Percentiles rank a stretch among this genome's conserved stretches.
Conservation (phyloP, 495 filamentous ascomycete species). For the Ascodesmis nigricans region DNA sequence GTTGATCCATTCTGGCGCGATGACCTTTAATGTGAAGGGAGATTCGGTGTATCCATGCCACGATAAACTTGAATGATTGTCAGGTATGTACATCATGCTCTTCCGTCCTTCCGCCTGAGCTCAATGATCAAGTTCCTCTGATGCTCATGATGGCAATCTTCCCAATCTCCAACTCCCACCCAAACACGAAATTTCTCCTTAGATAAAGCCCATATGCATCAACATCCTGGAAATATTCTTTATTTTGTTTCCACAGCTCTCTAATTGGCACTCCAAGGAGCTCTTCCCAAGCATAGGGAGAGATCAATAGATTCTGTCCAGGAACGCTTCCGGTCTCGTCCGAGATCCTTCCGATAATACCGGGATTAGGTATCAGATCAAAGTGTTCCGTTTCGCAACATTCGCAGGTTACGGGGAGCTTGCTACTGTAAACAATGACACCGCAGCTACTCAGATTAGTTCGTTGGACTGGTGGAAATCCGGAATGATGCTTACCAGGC, state of each 20-base stretch:
- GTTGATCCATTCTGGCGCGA: too few species aligned
- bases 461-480: neutral
- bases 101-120: too few species aligned
- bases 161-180: slow-evolving; percentile 11
- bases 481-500: slow-evolving; percentile 1
- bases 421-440: slow-evolving; percentile 3
- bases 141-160: too few species aligned
- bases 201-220: slow-evolving; percentile 17
- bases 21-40: too few species aligned
- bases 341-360: slow-evolving; percentile 1
- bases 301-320: slow-evolving; percentile 16
- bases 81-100: too few species aligned
- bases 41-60: too few species aligned
- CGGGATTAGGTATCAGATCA: slow-evolving; percentile 1
- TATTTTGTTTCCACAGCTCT: slow-evolving; percentile 8
- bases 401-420: neutral
- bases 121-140: too few species aligned
- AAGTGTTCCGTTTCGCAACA: neutral
- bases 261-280: slow-evolving; percentile 17
- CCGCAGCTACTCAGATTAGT: slow-evolving; percentile 3
- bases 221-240: slow-evolving; percentile 12
- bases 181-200: slow-evolving; percentile 16
- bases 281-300: slow-evolving; percentile 17
- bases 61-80: too few species aligned
- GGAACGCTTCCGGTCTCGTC: slow-evolving; percentile 3